A percentile compares a stretch with the other conserved stretches of the same genome.
Evolutionary conservation across 148 eudicot species (phyloP).

Genomic region (Fagopyrum homotropicum): DNA sequence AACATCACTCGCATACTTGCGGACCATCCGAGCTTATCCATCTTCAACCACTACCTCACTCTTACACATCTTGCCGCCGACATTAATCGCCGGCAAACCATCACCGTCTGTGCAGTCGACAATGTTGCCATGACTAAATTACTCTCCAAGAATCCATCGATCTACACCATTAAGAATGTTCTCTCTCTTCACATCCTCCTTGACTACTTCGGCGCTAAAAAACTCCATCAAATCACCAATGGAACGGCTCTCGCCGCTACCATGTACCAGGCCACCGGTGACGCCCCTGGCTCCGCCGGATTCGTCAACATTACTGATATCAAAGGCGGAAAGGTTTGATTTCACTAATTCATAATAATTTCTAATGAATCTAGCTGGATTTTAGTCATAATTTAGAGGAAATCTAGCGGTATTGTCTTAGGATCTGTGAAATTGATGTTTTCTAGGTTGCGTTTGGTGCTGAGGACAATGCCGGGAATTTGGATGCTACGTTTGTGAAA

Average conservation of each 20-base stretch:
- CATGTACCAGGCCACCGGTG: conserved; percentile 89
- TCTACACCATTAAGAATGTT: conserved; percentile 51
- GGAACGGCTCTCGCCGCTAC: conserved; percentile 92
- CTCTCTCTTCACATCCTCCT: conserved; percentile 81
- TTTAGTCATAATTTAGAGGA: no score
- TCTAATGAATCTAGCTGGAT: background rate
- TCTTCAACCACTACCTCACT: conserved; percentile 91
- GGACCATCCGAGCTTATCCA: conserved; percentile 53
- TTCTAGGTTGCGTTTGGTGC: conserved; percentile 57
- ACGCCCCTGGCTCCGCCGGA: conserved; percentile 70
- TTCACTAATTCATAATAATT: background rate
- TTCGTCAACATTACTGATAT: conserved; percentile 82
- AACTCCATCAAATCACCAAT: conserved; percentile 78
- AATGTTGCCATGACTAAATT: conserved; percentile 58
- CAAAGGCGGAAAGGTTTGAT: conserved; percentile 56
- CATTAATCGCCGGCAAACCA: conserved; percentile 64
- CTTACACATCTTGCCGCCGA: conserved; percentile 83
- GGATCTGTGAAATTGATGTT: no score
- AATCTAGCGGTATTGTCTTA: no score
- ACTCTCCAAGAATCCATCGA: conserved; percentile 44
- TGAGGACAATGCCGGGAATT: conserved; percentile 29
- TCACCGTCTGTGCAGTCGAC: conserved; percentile 86
- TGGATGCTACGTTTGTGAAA: conserved; percentile 50
- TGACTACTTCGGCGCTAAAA: conserved; percentile 89
- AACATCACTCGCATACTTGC: conserved; percentile 74